These are phyloP conservation scores for Stachybotrys elegans DNA, from an alignment of 2,329 filamentous ascomycete species.

Conservation along the genomic window DNA sequence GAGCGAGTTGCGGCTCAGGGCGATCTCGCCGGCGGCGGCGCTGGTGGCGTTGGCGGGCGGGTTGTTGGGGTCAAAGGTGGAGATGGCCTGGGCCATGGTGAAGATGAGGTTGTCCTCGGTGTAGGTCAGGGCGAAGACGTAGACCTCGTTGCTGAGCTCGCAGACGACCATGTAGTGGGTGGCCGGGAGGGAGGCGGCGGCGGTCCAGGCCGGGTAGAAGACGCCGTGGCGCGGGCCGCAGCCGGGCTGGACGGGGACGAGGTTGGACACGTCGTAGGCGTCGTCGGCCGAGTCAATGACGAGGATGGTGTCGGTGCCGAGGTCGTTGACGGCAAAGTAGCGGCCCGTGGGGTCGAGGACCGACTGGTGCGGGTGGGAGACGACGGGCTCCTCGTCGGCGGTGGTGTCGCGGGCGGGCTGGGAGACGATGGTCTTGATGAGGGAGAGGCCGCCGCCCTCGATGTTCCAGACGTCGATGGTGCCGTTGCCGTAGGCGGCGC, in stretches of 20 bases:
- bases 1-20: slow-evolving; percentile 33
- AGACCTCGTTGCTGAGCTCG: slow-evolving; percentile 39
- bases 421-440: slow-evolving; percentile 33
- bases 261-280: slow-evolving; percentile 30
- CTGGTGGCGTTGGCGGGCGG: slow-evolving; percentile 27
- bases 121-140: slow-evolving; percentile 38
- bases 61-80: slow-evolving; percentile 31
- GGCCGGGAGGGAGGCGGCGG: slow-evolving; percentile 34
- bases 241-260: slow-evolving; percentile 28
- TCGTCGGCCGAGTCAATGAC: slow-evolving; percentile 39
- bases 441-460: slow-evolving; percentile 26
- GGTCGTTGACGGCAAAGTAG: slow-evolving; percentile 44
- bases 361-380: slow-evolving; percentile 41
- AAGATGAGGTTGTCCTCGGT: slow-evolving; percentile 28
- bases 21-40: slow-evolving; percentile 41
- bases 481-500: slow-evolving; percentile 35
- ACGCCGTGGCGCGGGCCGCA: slow-evolving; percentile 47
- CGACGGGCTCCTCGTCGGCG: slow-evolving; percentile 24
- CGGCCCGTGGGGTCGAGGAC: slow-evolving; percentile 43
- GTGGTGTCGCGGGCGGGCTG: slow-evolving; percentile 26
- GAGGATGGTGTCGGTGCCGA: slow-evolving; percentile 43
- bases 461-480: slow-evolving; percentile 42
- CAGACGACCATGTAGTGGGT: slow-evolving; percentile 43
- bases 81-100: slow-evolving; percentile 29
- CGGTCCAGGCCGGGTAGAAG: slow-evolving; percentile 34